Evolutionary conservation across 768 basidiomycete genomes (phyloP).

Genomic region (Termitomyces heimii): DNA sequence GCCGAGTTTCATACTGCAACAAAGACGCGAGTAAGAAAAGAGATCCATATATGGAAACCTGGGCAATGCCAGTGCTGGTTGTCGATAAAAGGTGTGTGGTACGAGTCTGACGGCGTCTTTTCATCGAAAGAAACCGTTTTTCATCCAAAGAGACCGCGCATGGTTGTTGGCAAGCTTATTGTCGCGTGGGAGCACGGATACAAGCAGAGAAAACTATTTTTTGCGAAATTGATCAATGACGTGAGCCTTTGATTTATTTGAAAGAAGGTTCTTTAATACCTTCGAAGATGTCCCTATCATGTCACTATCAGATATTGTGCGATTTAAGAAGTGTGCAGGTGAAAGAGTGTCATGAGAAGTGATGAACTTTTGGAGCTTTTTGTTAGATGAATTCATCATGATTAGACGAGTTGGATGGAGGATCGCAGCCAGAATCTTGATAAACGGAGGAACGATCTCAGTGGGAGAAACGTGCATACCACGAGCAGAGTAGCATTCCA

Average conservation of each 20-base stretch:
- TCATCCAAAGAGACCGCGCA: neutral
- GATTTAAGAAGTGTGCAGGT: neutral
- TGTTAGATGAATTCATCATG: neutral
- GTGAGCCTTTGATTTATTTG: neutral
- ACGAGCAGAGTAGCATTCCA: neutral
- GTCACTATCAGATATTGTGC: neutral
- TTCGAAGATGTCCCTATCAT: neutral
- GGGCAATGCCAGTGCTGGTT: neutral
- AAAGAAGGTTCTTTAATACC: neutral
- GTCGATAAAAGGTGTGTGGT: neutral
- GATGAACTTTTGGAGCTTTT: neutral
- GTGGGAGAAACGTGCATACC: neutral
- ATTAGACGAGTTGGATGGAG: neutral
- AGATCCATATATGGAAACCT: neutral
- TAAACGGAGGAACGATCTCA: neutral
- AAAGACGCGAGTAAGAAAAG: neutral
- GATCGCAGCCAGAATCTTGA: neutral
- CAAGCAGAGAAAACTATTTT: neutral
- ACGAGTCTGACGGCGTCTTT: neutral
- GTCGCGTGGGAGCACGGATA: neutral
- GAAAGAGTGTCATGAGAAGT: neutral
- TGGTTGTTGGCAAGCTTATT: neutral
- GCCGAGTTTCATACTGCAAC: neutral
- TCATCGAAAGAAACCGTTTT: neutral
- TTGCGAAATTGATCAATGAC: neutral